Percentiles rank a stretch among this genome's conserved stretches.
Conservation (phyloP, 345 rosid species). For the Eucalyptus marginata region DNA sequence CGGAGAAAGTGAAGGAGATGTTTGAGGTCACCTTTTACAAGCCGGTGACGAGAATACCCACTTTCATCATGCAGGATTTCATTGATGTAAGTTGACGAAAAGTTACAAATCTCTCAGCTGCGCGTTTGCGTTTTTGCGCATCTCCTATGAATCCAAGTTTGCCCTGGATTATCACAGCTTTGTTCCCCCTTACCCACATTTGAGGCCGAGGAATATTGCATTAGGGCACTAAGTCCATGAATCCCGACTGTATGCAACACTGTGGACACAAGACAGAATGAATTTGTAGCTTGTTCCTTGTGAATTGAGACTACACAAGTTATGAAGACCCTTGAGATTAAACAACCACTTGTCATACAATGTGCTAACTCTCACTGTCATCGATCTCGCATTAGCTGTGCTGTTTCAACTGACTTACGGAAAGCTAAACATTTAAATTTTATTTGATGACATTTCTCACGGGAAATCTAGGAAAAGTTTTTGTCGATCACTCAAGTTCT, state of each 20-base stretch:
- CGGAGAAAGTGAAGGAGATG: background rate
- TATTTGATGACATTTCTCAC: background rate
- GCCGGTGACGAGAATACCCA: background rate
- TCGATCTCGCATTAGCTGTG: background rate
- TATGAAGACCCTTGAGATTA: background rate
- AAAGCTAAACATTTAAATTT: background rate
- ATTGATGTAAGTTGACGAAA: background rate
- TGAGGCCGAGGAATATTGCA: background rate
- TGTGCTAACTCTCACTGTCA: background rate
- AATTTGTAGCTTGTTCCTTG: background rate
- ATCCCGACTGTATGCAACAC: background rate
- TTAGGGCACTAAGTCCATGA: background rate
- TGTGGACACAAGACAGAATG: background rate
- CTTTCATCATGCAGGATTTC: background rate
- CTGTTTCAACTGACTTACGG: background rate
- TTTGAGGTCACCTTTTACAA: background rate
- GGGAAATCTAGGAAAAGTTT: background rate
- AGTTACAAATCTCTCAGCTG: background rate
- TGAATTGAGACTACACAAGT: background rate
- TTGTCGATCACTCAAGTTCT: background rate
- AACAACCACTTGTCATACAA: background rate
- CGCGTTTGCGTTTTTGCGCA: background rate
- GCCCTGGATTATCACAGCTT: background rate
- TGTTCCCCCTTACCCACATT: background rate
- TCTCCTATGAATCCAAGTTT: background rate